phyloP scores from a whole-genome alignment of 2,329 filamentous ascomycete genomes.

The Colletotrichum chrysophilum region DNA sequence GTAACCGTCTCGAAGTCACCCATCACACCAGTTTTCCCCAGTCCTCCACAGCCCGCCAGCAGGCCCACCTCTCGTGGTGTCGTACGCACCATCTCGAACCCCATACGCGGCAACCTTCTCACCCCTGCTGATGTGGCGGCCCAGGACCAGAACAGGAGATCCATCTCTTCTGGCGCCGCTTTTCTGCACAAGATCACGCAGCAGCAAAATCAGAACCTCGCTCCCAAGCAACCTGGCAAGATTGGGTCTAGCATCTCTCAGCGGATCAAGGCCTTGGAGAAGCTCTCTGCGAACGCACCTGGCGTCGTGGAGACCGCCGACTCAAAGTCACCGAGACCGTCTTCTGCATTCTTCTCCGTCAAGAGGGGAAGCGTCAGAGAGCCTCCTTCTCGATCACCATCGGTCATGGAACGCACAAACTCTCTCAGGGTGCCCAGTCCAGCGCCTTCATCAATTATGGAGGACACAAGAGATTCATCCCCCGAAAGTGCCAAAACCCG shows the following conservation, averaged over 20 bases:
- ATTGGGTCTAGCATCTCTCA: slow-evolving; percentile 92
- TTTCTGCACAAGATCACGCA: slow-evolving; percentile 60
- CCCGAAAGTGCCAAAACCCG: slow-evolving; percentile 47
- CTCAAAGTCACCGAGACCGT: slow-evolving; percentile 32
- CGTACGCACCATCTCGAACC: slow-evolving; percentile 39
- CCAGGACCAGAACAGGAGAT: slow-evolving; percentile 45
- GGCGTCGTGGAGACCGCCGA: slow-evolving; percentile 30
- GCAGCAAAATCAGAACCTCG: slow-evolving; percentile 56
- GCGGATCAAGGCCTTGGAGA: slow-evolving; percentile 91
- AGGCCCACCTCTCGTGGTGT: slow-evolving; percentile 41
- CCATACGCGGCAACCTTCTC: slow-evolving; percentile 49
- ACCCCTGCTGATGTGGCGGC: slow-evolving; percentile 50
- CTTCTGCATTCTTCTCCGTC: slow-evolving; percentile 65
- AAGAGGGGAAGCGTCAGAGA: slow-evolving; percentile 49
- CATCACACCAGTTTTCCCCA: slow-evolving; percentile 67
- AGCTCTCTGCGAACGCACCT: slow-evolving; percentile 61
- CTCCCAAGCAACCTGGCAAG: slow-evolving; percentile 73
- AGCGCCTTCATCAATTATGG: slow-evolving; percentile 37
- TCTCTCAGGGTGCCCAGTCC: slow-evolving; percentile 38
- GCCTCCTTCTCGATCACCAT: slow-evolving; percentile 46
- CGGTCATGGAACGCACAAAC: slow-evolving; percentile 47
- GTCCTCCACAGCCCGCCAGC: slow-evolving; percentile 24
- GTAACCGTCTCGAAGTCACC: slow-evolving; percentile 84
- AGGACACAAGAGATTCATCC: slow-evolving; percentile 50
- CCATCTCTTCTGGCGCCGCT: slow-evolving; percentile 62